Conservation (phyloP, 805 yeast species). For the Teunomyces stri region DNA sequence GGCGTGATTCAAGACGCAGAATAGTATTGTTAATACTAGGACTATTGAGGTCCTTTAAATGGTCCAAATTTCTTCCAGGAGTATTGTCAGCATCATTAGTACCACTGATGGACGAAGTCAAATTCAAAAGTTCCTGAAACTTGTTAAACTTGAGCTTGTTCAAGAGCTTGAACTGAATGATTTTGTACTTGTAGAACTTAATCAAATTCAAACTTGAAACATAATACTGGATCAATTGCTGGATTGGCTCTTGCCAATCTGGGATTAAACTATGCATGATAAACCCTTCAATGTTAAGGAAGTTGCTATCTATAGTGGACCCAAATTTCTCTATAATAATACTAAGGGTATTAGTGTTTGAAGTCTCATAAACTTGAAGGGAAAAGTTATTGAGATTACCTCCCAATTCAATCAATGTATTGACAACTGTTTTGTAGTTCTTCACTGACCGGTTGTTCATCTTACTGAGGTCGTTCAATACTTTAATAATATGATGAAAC, state of each 20-base stretch:
- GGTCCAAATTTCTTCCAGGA: slow-evolving; percentile 12
- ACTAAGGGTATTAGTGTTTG: slow-evolving; percentile 23
- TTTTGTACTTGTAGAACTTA: slow-evolving; percentile 50
- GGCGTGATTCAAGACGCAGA: slow-evolving; percentile 27
- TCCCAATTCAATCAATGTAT: slow-evolving; percentile 49
- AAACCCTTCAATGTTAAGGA: slow-evolving; percentile 48
- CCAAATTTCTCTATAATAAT: slow-evolving; percentile 50
- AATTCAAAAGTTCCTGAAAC: slow-evolving; percentile 33
- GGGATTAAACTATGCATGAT: slow-evolving; percentile 35
- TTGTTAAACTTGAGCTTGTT: slow-evolving; percentile 39
- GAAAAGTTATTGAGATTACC: slow-evolving; percentile 57
- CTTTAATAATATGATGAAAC: slow-evolving; percentile 31
- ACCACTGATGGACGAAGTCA: slow-evolving; percentile 6
- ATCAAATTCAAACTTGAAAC: slow-evolving; percentile 43
- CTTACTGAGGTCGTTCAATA: slow-evolving; percentile 35
- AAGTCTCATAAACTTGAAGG: slow-evolving; percentile 35
- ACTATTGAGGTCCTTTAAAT: slow-evolving; percentile 36
- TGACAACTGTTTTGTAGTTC: slow-evolving; percentile 38
- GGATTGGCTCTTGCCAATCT: slow-evolving; percentile 50
- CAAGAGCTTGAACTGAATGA: slow-evolving; percentile 45
- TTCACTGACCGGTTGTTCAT: slow-evolving; percentile 36
- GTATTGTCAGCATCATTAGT: background rate
- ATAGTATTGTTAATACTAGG: slow-evolving; percentile 39
- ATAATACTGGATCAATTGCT: slow-evolving; percentile 46
- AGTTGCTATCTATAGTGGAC: slow-evolving; percentile 49